Conservation (phyloP, 495 filamentous ascomycete species). For the Aspergillus bertholletiae region DNA sequence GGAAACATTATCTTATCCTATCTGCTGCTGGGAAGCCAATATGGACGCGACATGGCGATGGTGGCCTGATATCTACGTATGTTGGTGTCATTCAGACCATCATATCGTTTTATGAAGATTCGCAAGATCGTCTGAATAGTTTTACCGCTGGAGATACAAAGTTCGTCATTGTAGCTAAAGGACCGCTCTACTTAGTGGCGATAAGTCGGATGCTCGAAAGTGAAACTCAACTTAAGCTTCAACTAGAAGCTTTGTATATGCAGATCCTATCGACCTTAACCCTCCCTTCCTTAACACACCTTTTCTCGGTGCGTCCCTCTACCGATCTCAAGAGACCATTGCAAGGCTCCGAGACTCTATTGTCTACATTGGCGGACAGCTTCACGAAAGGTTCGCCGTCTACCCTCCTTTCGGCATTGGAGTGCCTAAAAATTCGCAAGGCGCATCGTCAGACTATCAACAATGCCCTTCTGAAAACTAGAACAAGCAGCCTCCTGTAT, state of each 20-base stretch:
- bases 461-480: constrained; percentile 75
- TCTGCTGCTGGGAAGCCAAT: constrained; percentile 98
- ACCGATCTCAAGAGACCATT: constrained; percentile 91
- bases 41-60: constrained; percentile 89
- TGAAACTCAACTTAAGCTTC: constrained; percentile 76
- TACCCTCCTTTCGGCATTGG: constrained; percentile 81
- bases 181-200: constrained; percentile 87
- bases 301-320: constrained; percentile 86
- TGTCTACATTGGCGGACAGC: constrained; percentile 88
- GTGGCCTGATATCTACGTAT: constrained; percentile 82
- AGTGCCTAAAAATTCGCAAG: constrained; percentile 86
- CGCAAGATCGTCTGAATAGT: constrained; percentile 67
- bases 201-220: constrained; percentile 91
- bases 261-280: constrained; percentile 96
- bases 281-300: constrained; percentile 77
- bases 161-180: constrained; percentile 80
- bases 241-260: constrained; percentile 95
- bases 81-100: constrained; percentile 97
- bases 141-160: constrained; percentile 81
- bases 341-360: constrained; percentile 85
- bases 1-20: constrained; percentile 95
- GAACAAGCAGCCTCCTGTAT: constrained; percentile 75
- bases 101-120: constrained; percentile 90
- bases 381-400: constrained; percentile 92
- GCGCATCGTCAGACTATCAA: constrained; percentile 82